phyloP scores from a whole-genome alignment of 2,329 filamentous ascomycete species.

The Neoscytalidium dimidiatum region DNA sequence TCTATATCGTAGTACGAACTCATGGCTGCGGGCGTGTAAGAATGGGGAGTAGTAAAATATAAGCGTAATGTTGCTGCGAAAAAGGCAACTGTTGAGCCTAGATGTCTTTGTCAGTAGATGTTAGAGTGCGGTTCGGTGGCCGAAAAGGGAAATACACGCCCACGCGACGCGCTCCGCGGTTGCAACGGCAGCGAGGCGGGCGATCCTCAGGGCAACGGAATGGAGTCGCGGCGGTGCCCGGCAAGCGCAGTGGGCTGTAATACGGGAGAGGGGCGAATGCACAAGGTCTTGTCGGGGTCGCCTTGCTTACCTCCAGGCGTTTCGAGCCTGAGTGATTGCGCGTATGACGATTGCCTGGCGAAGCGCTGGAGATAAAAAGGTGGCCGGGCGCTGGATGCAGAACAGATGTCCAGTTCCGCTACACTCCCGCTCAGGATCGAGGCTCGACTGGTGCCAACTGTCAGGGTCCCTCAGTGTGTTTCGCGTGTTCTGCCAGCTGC shows the following conservation, averaged over 20 bases:
- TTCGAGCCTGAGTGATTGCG: constrained; percentile 1
- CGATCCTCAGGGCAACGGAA: background rate
- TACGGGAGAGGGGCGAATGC: background rate
- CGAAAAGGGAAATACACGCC: constrained; percentile 16
- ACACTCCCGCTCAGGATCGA: background rate
- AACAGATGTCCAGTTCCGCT: background rate
- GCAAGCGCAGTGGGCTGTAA: background rate
- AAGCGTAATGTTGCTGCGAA: background rate
- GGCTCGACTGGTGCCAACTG: constrained; percentile 9
- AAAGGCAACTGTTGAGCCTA: background rate
- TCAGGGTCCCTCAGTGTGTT: background rate
- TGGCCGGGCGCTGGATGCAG: background rate
- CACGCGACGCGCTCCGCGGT: constrained; percentile 16
- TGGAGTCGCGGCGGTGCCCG: background rate
- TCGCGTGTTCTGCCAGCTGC: background rate
- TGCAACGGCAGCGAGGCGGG: background rate
- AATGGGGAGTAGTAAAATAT: background rate
- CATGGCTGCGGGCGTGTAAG: constrained; percentile 31
- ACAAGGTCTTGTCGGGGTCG: background rate
- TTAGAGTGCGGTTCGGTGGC: background rate
- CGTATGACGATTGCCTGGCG: constrained; percentile 11
- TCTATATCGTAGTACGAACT: constrained; percentile 81
- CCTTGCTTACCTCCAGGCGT: constrained; percentile 14
- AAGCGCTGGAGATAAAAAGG: background rate
- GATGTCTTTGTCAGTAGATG: background rate